phyloP scores from a whole-genome alignment of 495 filamentous ascomycete genomes.

The Pyronema omphalodes region DNA sequence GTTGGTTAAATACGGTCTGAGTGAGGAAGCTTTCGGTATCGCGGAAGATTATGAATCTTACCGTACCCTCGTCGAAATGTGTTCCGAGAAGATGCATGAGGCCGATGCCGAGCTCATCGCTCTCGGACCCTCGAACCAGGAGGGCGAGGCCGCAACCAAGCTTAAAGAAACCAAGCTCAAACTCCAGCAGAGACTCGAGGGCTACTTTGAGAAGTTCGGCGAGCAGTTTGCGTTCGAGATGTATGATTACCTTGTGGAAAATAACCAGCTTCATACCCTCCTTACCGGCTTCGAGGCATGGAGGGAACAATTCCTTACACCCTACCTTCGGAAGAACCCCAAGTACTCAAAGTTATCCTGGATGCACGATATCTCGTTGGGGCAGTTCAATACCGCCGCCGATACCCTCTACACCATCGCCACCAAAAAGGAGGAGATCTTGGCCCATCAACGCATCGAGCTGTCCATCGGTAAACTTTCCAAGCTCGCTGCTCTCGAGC shows the following conservation, averaged over 20 bases:
- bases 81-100: conserved; percentile 14
- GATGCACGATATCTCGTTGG: conserved; percentile 74
- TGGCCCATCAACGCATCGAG: conserved; percentile 82
- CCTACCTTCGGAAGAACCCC: conserved; percentile 50
- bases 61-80: conserved; percentile 45
- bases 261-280: conserved; percentile 43
- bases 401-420: conserved; percentile 47
- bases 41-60: conserved; percentile 59
- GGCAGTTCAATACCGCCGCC: conserved; percentile 54
- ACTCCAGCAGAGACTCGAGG: conserved; percentile 32
- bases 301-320: conserved; percentile 43
- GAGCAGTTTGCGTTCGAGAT: conserved; percentile 59
- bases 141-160: background rate
- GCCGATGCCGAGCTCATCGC: conserved; percentile 22
- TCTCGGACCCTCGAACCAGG: conserved; percentile 14
- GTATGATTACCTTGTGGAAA: conserved; percentile 54
- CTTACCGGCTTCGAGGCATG: conserved; percentile 45
- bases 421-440: conserved; percentile 43
- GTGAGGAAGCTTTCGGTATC: conserved; percentile 47
- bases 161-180: conserved; percentile 26
- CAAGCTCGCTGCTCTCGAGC: conserved; percentile 37
- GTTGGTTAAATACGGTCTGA: conserved; percentile 49
- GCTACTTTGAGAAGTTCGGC: conserved; percentile 58
- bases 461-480: conserved; percentile 74
- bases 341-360: conserved; percentile 62